phyloP scores from a whole-genome alignment of 805 yeast genomes.

The Torulaspora quercuum region DNA sequence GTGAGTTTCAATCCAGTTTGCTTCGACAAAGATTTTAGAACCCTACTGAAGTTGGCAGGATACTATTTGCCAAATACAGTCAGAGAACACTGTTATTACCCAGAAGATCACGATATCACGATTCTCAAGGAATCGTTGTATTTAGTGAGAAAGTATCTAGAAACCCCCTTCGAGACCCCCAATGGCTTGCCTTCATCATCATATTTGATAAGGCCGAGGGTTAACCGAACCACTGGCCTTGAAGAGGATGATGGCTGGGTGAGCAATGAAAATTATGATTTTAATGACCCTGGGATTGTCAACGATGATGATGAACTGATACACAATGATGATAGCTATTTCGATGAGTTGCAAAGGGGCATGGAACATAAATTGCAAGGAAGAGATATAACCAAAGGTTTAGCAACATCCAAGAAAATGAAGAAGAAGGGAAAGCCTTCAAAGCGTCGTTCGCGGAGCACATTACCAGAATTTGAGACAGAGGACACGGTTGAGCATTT shows the following conservation, averaged over 20 bases:
- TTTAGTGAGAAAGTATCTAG: constrained; percentile 21
- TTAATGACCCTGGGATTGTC: constrained; percentile 23
- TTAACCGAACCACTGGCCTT: background rate
- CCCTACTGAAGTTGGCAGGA: constrained; percentile 25
- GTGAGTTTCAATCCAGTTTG: constrained; percentile 16
- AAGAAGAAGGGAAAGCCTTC: constrained; percentile 7
- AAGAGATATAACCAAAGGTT: constrained; percentile 20
- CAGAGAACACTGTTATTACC: constrained; percentile 24
- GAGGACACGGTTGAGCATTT: constrained; percentile 10
- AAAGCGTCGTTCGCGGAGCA: constrained; percentile 3
- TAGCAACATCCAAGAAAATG: constrained; percentile 25
- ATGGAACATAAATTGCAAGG: constrained; percentile 10
- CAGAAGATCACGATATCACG: constrained; percentile 14
- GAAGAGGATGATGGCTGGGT: constrained; percentile 28
- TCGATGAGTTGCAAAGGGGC: constrained; percentile 23
- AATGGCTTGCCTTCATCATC: constrained; percentile 30
- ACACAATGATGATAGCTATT: constrained; percentile 29
- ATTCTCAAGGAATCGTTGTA: constrained; percentile 16
- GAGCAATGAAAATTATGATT: constrained; percentile 22
- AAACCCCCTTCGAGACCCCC: constrained; percentile 30
- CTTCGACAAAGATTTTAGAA: constrained; percentile 30
- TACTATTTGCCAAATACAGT: constrained; percentile 22
- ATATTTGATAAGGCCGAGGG: constrained; percentile 24
- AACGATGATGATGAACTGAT: constrained; percentile 16
- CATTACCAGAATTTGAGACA: constrained; percentile 18